Percentiles rank a stretch among this genome's conserved stretches.
phyloP scores from a whole-genome alignment of 2,329 filamentous ascomycete species.

The Xylariaceae sp. region DNA sequence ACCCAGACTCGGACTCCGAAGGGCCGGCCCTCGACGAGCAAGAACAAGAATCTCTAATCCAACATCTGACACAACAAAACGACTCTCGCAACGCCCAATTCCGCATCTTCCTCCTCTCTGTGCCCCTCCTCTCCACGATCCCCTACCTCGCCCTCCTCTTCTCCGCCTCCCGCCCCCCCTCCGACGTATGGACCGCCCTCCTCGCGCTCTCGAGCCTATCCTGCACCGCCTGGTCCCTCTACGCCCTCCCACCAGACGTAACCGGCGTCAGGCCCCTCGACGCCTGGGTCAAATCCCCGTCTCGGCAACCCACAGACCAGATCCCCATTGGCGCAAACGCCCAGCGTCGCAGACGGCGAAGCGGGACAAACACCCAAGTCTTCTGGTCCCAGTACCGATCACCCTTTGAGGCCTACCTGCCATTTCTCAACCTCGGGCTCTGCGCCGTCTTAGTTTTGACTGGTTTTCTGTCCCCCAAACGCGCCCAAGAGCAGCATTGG shows the following conservation, averaged over 20 bases:
- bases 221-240: conserved; percentile 59
- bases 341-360: conserved; percentile 13
- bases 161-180: conserved; percentile 8
- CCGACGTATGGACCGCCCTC: conserved; percentile 42
- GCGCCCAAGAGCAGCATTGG: conserved; percentile 22
- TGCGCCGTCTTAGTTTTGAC: conserved; percentile 47
- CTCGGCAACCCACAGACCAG: background rate
- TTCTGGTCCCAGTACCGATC: conserved; percentile 25
- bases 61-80: conserved; percentile 51
- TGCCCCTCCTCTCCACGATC: conserved; percentile 55
- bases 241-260: conserved; percentile 48
- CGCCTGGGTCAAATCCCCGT: conserved; percentile 30
- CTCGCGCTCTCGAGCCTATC: conserved; percentile 61
- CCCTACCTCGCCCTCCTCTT: conserved; percentile 52
- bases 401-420: conserved; percentile 56
- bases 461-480: conserved; percentile 33
- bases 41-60: conserved; percentile 65
- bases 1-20: conserved; percentile 46
- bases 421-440: conserved; percentile 57
- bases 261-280: conserved; percentile 53
- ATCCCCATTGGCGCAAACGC: conserved; percentile 11
- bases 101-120: conserved; percentile 51
- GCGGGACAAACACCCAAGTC: conserved; percentile 1
- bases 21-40: conserved; percentile 39
- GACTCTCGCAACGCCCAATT: conserved; percentile 54